Evolutionary conservation across 78 protist genomes (phyloP).

Genomic region (Emiliania huxleyi): DNA sequence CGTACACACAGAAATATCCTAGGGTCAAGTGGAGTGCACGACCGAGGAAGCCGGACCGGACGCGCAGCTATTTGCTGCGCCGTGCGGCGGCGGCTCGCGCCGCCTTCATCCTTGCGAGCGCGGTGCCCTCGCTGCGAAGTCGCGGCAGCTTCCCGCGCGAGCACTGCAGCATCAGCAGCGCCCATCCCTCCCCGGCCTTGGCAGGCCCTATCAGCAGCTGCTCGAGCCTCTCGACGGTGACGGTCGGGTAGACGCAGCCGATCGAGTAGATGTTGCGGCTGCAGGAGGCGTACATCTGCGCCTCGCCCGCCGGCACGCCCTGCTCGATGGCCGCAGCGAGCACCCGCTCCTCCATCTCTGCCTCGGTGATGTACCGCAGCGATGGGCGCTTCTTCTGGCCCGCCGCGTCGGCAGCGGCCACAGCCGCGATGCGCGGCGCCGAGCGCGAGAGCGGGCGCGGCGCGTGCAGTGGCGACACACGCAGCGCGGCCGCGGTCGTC

Average conservation of each 20-base stretch:
- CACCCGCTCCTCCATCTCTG: neutral
- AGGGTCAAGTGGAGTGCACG: too few species aligned
- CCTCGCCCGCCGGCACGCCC: neutral
- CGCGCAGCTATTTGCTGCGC: too few species aligned
- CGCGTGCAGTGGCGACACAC: too few species aligned
- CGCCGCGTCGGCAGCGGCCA: too few species aligned
- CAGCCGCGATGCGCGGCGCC: too few species aligned
- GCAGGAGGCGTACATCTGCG: neutral
- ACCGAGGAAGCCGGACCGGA: too few species aligned
- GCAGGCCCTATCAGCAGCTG: neutral
- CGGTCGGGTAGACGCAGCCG: neutral
- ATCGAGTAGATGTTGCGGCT: neutral
- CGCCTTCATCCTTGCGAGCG: neutral
- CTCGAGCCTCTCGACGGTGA: neutral
- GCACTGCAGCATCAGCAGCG: neutral
- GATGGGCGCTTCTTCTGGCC: neutral
- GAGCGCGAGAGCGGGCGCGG: too few species aligned
- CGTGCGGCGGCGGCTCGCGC: neutral
- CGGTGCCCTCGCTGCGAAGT: neutral
- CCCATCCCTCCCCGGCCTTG: neutral
- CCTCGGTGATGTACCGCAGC: neutral
- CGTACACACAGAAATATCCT: too few species aligned
- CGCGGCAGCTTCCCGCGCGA: neutral
- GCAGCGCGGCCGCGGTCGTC: too few species aligned
- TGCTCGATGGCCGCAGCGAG: neutral